phyloP scores from a whole-genome alignment of 805 yeast genomes.

The Millerozyma acaciae region DNA sequence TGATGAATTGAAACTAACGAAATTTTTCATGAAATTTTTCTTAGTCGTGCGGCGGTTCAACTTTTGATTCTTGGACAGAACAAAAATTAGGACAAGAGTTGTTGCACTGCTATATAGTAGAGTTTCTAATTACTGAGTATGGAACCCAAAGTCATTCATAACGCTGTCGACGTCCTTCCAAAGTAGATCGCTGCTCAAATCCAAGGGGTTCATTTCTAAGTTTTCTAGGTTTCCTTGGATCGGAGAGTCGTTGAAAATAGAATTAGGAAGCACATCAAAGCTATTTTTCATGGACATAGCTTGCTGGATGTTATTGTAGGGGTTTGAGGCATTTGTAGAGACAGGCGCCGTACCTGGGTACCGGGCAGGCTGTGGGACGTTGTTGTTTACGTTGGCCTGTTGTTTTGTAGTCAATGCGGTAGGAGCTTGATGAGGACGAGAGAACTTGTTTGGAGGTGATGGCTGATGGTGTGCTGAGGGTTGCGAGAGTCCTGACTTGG shows the following conservation, averaged over 20 bases:
- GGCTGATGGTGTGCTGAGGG: no score
- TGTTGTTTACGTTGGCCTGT: no score
- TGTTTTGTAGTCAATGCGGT: no score
- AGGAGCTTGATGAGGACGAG: no score
- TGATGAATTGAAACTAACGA: no score
- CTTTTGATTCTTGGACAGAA: neutral
- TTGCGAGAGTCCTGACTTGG: no score
- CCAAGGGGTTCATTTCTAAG: constrained; percentile 40
- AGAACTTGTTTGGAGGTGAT: no score
- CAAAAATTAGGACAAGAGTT: neutral
- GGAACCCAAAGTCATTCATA: constrained; percentile 91
- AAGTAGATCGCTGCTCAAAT: constrained; percentile 48
- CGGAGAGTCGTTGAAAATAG: constrained; percentile 20
- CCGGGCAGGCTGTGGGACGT: no score
- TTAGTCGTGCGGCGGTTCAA: constrained; percentile 1
- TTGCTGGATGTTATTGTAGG: neutral
- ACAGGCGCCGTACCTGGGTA: no score
- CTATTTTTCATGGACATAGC: neutral
- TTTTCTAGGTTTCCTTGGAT: constrained; percentile 26
- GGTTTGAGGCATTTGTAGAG: neutral
- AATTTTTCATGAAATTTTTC: constrained; percentile 8
- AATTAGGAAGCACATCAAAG: constrained; percentile 4
- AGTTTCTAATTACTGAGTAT: constrained; percentile 36
- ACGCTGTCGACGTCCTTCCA: constrained; percentile 86
- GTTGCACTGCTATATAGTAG: no score